These are phyloP conservation scores for Verticillium tricorpus DNA, from an alignment of 2,329 filamentous ascomycete species.

Conservation along the genomic window DNA sequence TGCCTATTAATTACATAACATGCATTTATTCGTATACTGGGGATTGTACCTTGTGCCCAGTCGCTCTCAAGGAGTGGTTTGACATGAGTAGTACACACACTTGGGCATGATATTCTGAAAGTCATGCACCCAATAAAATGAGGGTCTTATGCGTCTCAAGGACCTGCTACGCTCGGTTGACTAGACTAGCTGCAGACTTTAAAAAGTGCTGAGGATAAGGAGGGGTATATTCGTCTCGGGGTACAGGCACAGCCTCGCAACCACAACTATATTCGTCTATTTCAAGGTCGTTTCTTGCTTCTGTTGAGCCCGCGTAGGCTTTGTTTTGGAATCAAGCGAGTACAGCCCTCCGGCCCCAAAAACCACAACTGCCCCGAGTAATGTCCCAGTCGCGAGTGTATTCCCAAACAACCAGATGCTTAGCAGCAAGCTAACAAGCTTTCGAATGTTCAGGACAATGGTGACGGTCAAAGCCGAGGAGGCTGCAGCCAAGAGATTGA, in stretches of 20 bases:
- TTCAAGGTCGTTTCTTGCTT: conserved; percentile 5
- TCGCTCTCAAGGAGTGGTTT: too few relatives aligned
- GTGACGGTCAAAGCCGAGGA: conserved; percentile 92
- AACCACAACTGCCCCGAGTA: conserved; percentile 77
- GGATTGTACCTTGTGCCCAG: too few relatives aligned
- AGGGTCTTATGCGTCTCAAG: too few relatives aligned
- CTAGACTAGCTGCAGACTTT: too few relatives aligned
- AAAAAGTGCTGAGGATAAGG: too few relatives aligned
- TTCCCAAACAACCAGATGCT: conserved; percentile 97
- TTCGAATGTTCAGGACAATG: conserved; percentile 92
- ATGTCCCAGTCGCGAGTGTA: conserved; percentile 66
- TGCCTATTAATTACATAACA: neutral
- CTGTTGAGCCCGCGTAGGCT: conserved; percentile 17
- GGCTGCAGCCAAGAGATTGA: conserved; percentile 86
- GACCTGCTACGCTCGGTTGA: too few relatives aligned
- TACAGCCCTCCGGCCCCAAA: conserved; percentile 91
- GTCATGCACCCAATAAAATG: too few relatives aligned
- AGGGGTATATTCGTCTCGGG: too few relatives aligned
- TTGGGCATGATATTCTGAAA: too few relatives aligned
- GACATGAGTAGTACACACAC: too few relatives aligned
- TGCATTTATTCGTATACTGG: too few relatives aligned
- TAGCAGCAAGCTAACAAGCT: conserved; percentile 83
- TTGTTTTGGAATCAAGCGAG: conserved; percentile 61
- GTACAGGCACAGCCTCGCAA: neutral
- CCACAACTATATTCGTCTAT: neutral